These are phyloP conservation scores for Dictyostelium discoideum DNA, from an alignment of 78 protist species.

Conservation along the genomic window DNA sequence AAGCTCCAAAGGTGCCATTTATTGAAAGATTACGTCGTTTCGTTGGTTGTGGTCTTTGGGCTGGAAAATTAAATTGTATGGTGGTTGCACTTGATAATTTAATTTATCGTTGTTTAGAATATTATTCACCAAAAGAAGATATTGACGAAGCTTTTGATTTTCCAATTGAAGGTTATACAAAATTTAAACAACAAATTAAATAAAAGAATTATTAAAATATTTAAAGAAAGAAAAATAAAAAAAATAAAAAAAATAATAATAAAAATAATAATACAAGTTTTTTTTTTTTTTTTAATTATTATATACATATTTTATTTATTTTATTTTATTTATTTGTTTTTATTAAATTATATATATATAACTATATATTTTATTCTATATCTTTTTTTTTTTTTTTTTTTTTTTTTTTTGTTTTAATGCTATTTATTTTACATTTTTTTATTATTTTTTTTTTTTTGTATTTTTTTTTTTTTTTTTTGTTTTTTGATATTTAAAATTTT, in stretches of 20 bases:
- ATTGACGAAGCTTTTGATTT: slow-evolving; percentile 73
- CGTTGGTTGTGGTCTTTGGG: slow-evolving; percentile 85
- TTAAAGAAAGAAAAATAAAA: neutral
- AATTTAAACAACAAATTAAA: neutral
- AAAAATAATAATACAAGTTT: neutral
- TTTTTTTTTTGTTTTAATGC: neutral
- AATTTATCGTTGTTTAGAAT: slow-evolving; percentile 60
- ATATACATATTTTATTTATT: neutral
- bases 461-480: neutral
- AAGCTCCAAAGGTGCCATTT: slow-evolving; percentile 57
- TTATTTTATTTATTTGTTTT: neutral
- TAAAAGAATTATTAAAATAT: neutral
- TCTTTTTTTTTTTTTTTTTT: neutral
- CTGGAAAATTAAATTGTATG: slow-evolving; percentile 84
- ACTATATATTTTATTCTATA: neutral
- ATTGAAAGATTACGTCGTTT: slow-evolving; percentile 66
- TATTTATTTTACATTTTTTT: neutral
- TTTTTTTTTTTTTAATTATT: neutral
- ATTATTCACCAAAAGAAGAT: slow-evolving; percentile 59
- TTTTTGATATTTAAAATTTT: neutral
- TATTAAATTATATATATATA: neutral
- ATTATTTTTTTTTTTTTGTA: neutral
- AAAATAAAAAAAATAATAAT: neutral
- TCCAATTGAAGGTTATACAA: slow-evolving; percentile 32
- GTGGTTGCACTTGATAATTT: slow-evolving; percentile 66